Conservation (phyloP, 2,329 filamentous ascomycete species). For the Microsporum canis region DNA sequence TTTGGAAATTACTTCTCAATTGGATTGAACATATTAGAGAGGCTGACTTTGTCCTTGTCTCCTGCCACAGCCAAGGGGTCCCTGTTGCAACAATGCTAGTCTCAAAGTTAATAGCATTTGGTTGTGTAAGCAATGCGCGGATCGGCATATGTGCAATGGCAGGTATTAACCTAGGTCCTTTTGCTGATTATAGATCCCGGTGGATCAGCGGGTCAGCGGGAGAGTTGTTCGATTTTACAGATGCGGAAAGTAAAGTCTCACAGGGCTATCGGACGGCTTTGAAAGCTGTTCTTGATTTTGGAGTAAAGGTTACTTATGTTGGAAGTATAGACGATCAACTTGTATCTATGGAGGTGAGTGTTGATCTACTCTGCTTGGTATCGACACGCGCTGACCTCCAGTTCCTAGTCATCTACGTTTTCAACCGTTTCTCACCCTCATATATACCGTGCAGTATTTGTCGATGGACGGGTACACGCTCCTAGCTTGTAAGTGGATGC, state of each 20-base stretch:
- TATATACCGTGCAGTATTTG: constrained; percentile 89
- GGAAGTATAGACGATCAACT: constrained; percentile 96
- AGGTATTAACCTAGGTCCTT: constrained; percentile 86
- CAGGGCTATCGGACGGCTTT: constrained; percentile 68
- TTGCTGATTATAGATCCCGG: constrained; percentile 79
- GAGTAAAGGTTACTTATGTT: constrained; percentile 73
- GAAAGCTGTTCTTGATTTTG: constrained; percentile 61
- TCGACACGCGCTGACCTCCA: not conserved
- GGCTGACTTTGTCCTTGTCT: constrained; percentile 83
- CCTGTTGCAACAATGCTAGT: constrained; percentile 87
- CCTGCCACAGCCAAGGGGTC: constrained; percentile 90
- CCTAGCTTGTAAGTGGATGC: constrained; percentile 60
- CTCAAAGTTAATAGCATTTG: constrained; percentile 82
- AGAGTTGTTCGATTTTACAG: constrained; percentile 87
- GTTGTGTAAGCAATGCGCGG: constrained; percentile 62
- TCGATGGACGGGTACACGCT: constrained; percentile 82
- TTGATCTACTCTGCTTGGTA: not conserved
- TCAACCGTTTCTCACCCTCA: constrained; percentile 79
- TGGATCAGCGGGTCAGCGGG: constrained; percentile 84
- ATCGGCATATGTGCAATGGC: constrained; percentile 84
- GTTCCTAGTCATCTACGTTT: constrained; percentile 62
- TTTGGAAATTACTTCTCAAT: constrained; percentile 90
- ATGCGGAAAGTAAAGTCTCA: constrained; percentile 69
- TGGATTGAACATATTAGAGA: constrained; percentile 83
- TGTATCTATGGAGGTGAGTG: constrained; percentile 69